Evolutionary conservation across 169 alveolate species (phyloP).

Genomic region (Toxoplasma gondii): DNA sequence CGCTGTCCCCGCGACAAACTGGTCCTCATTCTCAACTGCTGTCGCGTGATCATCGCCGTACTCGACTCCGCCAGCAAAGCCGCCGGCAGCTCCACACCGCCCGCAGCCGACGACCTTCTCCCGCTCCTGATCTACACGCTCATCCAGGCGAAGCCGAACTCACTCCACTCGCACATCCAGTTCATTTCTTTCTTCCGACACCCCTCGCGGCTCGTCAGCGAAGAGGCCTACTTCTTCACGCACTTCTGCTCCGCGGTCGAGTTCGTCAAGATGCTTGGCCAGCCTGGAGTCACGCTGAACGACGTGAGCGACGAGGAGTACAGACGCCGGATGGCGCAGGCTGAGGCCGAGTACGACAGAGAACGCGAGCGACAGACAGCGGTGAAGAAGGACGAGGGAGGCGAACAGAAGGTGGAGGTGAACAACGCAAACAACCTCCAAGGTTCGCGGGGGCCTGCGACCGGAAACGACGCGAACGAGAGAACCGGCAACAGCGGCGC

Average conservation of each 20-base stretch:
- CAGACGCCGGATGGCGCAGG: neutral
- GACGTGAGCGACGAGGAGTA: neutral
- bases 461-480: too few relatives aligned
- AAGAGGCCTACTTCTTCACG: slow-evolving; percentile 56
- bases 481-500: too few relatives aligned
- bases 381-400: neutral
- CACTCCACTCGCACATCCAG: slow-evolving; percentile 41
- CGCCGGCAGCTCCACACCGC: slow-evolving; percentile 24
- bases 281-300: slow-evolving; percentile 22
- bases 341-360: slow-evolving; percentile 23
- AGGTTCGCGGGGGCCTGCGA: too few relatives aligned
- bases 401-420: too few relatives aligned
- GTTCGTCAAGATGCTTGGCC: slow-evolving; percentile 29
- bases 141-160: slow-evolving; percentile 30
- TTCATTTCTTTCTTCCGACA: slow-evolving; percentile 43
- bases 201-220: slow-evolving; percentile 46
- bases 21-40: neutral
- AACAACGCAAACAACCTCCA: too few relatives aligned
- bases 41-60: slow-evolving; percentile 36
- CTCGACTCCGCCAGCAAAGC: neutral
- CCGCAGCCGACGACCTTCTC: slow-evolving; percentile 54
- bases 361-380: neutral
- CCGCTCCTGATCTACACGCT: slow-evolving; percentile 44
- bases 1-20: slow-evolving; percentile 42
- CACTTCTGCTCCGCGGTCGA: slow-evolving; percentile 53